Evolutionary conservation across 2,329 filamentous ascomycete genomes (phyloP), one percentile per base, ranked within the genome.

Genomic region (Pseudogymnoascus sp.): DNA sequence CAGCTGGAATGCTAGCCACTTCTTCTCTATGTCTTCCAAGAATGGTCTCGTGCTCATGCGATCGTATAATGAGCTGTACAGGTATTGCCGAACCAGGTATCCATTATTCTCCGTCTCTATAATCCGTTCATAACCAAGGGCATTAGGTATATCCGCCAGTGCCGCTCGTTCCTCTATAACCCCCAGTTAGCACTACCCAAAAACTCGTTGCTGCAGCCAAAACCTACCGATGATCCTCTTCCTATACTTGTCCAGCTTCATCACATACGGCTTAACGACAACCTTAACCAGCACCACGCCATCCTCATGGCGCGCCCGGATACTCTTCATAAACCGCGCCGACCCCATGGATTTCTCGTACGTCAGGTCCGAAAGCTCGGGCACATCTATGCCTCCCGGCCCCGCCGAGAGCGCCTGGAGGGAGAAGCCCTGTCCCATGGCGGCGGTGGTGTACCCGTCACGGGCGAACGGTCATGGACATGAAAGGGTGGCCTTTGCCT

Each of bases 41-140:
- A 99, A 99, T 0, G 95, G 96, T 6, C 96, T 87, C 7, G 95
- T 99, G 76, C 95, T 96, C 76, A 99, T 86, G 62, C 95, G 90
- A 78, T 99, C 95, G 78, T 99, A 99, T 4, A 99, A 83, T 24
- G 95, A 98, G 79, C 90, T 97, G 77, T 98, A 95, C 65, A 98
- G 87, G 74, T 90, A 98, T 76, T 98, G 96, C 61, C 95, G 89
- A 63, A 97, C 91, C 19, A 99, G 84, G 73, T 96, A 96, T 59
- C 93, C 95, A 72, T 93, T 93, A 46, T 88, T 93, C 66, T 90
- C 88, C 11, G 93, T 97, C 77, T 99, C 95, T 71, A 97, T 83
- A 65, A 96, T 88, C 66, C 92, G 87, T 74, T 97, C 90, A 77
- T 96, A 98, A 61, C 87, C 85, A 65, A 99, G 81, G 53, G 92